Base-by-base conservation (phyloP, 176 grass and related monocot species). In the Triticum monococcum region DNA sequence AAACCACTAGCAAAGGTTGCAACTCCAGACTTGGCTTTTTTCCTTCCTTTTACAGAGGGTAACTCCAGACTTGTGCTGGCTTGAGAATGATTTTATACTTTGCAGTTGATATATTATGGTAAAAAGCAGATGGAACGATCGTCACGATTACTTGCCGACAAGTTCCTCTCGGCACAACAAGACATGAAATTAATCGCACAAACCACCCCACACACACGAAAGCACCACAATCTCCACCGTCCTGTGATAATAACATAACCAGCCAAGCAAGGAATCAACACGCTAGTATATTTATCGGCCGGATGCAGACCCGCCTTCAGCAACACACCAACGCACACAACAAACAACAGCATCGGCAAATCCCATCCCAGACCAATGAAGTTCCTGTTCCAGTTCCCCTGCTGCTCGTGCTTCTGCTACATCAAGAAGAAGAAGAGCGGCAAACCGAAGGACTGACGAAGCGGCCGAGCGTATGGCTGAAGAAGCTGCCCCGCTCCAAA, bases 341-440 rank as follows among this genome's bases (percentile, higher is more conserved):
- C 57, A 79, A 76, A 81, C 79, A 57, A 1, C 59, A 32, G 17
- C 26, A 30, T 48, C 71, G 6, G 68, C 56, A 14, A 83, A 23
- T 64, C 54, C 54, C 54, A 22, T 72, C 17, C n/a, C 33, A 79
- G 54, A 8, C 37, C 48, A 50, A 92, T 88, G 90, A 87, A 94
- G 81, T 92, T 92, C 72, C 70, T 92, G 68, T 85, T 94, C 84
- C 84, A 91, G 70, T 81, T 84, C 40, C 90, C 90, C 28, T 94
- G 84, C 56, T 85, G 90, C 80, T 91, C 87, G n/a, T 94, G 90
- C 77, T 86, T 94, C 72, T 92, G 81, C 64, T 90, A 88, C 79
- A 75, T 87, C 48, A 90, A 88, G 84, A 85, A 56, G 8, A 94
- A 79, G 40, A 92, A 86, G 82, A 82, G 65, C 18, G 7, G 54